phyloP scores from a whole-genome alignment of 2,329 filamentous ascomycete genomes.

The Ascochyta koolunga region DNA sequence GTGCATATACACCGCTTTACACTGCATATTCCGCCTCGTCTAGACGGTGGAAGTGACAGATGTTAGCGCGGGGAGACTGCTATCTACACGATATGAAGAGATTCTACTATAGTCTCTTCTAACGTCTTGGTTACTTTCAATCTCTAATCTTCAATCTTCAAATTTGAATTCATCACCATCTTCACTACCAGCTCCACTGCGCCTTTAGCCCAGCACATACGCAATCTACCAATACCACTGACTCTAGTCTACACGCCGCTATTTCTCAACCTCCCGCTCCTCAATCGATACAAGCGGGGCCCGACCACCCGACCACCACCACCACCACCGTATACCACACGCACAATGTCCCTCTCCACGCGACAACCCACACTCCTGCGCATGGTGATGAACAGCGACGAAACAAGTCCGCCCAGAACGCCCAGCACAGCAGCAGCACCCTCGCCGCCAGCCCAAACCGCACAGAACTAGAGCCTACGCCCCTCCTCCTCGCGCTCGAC shows the following conservation, averaged over 20 bases:
- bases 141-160: neutral
- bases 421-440: neutral
- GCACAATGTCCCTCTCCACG: constrained; percentile 6
- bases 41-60: neutral
- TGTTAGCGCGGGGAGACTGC: neutral
- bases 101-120: neutral
- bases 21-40: constrained; percentile 12
- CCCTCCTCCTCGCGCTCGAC: constrained; percentile 11
- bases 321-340: neutral
- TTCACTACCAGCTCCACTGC: neutral
- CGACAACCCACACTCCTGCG: constrained; percentile 15
- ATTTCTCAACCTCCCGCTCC: no score
- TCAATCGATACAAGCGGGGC: no score
- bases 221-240: no score
- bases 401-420: neutral
- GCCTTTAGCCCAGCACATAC: no score
- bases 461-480: constrained; percentile 12
- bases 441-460: neutral
- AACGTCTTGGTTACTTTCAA: neutral
- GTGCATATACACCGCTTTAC: constrained; percentile 16
- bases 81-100: neutral
- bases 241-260: no score
- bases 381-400: constrained; percentile 6
- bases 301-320: neutral
- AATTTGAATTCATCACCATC: neutral